Base-by-base conservation (phyloP, 2,329 filamentous ascomycete genomes). In the Didymella lethalis region DNA sequence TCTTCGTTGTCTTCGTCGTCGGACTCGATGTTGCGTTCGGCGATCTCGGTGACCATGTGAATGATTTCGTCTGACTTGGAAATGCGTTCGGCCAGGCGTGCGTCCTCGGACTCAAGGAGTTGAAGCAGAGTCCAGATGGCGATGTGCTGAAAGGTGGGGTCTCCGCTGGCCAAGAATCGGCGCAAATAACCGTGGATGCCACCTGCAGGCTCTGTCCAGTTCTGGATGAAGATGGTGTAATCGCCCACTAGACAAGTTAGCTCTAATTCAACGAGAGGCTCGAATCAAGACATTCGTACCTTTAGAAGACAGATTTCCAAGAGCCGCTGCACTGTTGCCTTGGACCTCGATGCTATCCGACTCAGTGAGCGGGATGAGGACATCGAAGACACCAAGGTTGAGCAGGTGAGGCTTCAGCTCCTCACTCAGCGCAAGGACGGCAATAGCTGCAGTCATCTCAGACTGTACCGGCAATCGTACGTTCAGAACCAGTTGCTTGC, bases 391-490 rank as follows among this genome's bases (percentile, higher is more conserved):
- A 23, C 94, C 95, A 2, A 98, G 85, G 61, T 92, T 93, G 54
- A 99, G 82, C 12, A 99, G 85, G 73, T 96, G 91, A 4, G 91
- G 88, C 80, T 99, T 99, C 58, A 99, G 85, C 64, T 99, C 95
- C 71, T 99, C 95, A 69, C 94, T 97, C 50, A 99, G 82, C 18
- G 95, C 95, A 64, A 99, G 84, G 14, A 99, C 95, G 36, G 95
- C 95, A 78, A 99, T 97, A 1, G 95, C 95, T n/a, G 95, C 95
- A 4, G 95, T 99, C 95, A 99, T 99, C 78, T 99, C 95, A 2
- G 93, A 97, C 76, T 99, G 95, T 2, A 99, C 95, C 38, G 91
- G 94, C 48, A 98, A 85, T 0, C 95, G 93, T 2, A 98, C 95
- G 55, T 96, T 90, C 18, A 99, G 83, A 25, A 99, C 93, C 51